Base-by-base conservation (phyloP, 2,329 filamentous ascomycete genomes). In the Penicillium capsulatum region DNA sequence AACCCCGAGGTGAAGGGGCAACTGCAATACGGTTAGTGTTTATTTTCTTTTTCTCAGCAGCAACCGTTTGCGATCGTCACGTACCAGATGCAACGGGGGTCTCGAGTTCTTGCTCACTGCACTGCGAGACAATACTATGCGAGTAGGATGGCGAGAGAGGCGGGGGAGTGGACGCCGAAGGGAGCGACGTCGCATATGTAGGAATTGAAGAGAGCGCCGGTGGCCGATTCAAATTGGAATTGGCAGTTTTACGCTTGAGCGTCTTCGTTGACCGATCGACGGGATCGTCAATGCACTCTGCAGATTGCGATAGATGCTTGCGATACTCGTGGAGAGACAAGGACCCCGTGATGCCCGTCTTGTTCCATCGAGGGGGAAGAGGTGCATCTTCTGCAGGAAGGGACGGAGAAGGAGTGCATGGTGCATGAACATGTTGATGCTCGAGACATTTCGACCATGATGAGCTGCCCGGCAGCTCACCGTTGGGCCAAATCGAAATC, bases 141-240 rank as follows among this genome's bases (percentile, higher is more conserved):
- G 63, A 66, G 41, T 60, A 61, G 10, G 62, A 65, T 7, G 61
- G 64, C 20, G 62, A 65, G 19, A 66, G 41, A 10, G 63, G 61
- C 31, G 63, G 63, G 13, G 63, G 57, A 39, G 57, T 65, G 8
- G 63, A 66, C 8, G 56, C 48, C 27, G 38, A 64, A 1, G 60
- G 60, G 6, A 54, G 42, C 16, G 60, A 61, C 11, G 47, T 43
- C 4, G 57, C 50, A 42, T 50, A 51, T 24, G 48, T 47, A 36
- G 50, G 38, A 27, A 47, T n/a, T 14, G 48, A 44, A 24, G 34
- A 28, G 17, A 44, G 40, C 11, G 40, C 30, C 14, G 47, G 34
- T 15, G 40, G 42, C 16, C 53, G 52, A 35, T 59, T 59, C 24
- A 65, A 54, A 48, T 66, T 61, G 30, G 51, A 44, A 3, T 54